These are phyloP conservation scores for Phalaenopsis equestris DNA, from an alignment of 106 monocot species.

Conservation along the genomic window DNA sequence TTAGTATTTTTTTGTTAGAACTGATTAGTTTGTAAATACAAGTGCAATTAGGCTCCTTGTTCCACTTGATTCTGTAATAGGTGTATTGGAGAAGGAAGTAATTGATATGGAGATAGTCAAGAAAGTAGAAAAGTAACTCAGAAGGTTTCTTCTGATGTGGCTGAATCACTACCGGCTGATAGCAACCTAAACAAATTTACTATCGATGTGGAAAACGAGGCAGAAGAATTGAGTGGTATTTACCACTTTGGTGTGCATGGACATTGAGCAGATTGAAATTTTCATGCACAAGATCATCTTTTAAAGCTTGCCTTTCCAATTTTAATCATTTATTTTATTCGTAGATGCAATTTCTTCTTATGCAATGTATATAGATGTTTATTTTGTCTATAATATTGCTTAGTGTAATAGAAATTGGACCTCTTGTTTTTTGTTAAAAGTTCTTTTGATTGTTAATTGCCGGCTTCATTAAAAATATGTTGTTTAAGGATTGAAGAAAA, in stretches of 20 bases:
- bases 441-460: background rate
- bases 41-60: background rate
- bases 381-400: background rate
- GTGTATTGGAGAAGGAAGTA: conserved; percentile 7
- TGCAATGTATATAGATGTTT: background rate
- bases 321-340: background rate
- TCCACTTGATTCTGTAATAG: background rate
- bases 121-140: background rate
- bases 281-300: conserved; percentile 1
- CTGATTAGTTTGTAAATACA: background rate
- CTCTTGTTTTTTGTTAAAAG: background rate
- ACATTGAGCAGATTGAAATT: background rate
- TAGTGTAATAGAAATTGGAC: background rate
- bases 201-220: background rate
- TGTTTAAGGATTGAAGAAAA: background rate
- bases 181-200: background rate
- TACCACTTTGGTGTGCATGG: background rate
- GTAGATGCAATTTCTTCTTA: background rate
- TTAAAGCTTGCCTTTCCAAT: background rate
- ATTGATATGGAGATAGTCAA: conserved; percentile 1
- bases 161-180: background rate
- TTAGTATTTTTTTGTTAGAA: background rate
- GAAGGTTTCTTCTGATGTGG: conserved; percentile 10
- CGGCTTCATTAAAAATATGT: background rate
- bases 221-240: background rate